phyloP scores from a whole-genome alignment of 805 yeast species.

The Ogataea glucozyma region DNA sequence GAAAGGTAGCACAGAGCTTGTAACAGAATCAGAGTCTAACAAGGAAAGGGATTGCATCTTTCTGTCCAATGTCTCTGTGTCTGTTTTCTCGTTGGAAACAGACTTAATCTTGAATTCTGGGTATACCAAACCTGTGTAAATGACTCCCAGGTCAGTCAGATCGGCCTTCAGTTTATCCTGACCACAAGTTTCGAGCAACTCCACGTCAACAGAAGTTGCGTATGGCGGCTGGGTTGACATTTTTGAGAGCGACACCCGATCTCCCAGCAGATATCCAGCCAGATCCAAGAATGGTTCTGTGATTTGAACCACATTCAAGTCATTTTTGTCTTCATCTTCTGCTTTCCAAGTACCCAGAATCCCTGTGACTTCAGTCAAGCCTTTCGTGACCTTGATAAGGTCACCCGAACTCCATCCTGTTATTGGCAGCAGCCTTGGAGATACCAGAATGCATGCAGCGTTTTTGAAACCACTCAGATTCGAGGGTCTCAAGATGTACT shows the following conservation, averaged over 20 bases:
- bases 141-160: constrained; percentile 55
- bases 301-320: constrained; percentile 29
- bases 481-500: constrained; percentile 33
- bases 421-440: constrained; percentile 23
- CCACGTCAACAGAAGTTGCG: constrained; percentile 25
- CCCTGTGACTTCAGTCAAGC: constrained; percentile 23
- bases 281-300: constrained; percentile 22
- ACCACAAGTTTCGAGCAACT: constrained; percentile 10
- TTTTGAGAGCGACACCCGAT: constrained; percentile 44
- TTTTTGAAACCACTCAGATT: constrained; percentile 9
- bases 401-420: constrained; percentile 28
- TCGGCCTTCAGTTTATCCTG: constrained; percentile 42
- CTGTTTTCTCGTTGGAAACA: constrained; percentile 7
- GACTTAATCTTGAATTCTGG: constrained; percentile 15
- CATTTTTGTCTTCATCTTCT: constrained; percentile 28
- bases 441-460: constrained; percentile 26
- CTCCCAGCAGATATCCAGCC: constrained; percentile 33
- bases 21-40: neutral
- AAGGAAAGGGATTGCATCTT: constrained; percentile 2
- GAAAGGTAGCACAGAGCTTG: constrained; percentile 20
- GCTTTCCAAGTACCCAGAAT: constrained; percentile 25
- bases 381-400: constrained; percentile 30
- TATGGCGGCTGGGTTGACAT: constrained; percentile 50
- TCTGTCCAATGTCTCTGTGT: constrained; percentile 4
- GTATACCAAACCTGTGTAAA: constrained; percentile 51